These are phyloP conservation scores for Penicillium griseofulvum DNA, from an alignment of 2,329 filamentous ascomycete genomes.

Conservation along the genomic window DNA sequence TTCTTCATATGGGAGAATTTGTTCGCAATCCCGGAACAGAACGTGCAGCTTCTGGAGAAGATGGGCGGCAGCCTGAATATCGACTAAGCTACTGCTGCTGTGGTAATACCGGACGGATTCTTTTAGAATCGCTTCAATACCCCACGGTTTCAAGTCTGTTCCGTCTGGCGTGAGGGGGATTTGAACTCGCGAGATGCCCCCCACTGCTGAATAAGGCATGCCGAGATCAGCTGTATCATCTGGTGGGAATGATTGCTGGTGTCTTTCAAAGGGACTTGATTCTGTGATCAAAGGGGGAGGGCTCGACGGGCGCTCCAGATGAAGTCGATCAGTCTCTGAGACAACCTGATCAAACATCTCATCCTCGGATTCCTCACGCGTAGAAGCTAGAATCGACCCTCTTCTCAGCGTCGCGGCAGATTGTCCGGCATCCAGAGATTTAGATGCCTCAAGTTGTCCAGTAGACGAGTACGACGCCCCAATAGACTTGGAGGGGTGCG, in stretches of 20 bases:
- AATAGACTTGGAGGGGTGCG: constrained; percentile 52
- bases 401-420: constrained; percentile 9
- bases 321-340: constrained; percentile 25
- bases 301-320: constrained; percentile 47
- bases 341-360: constrained; percentile 28
- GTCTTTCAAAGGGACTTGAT: constrained; percentile 28
- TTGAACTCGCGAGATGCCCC: constrained; percentile 23
- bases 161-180: constrained; percentile 35
- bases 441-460: constrained; percentile 25
- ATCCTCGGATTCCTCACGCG: constrained; percentile 21
- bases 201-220: constrained; percentile 8
- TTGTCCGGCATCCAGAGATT: constrained; percentile 21
- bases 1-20: constrained; percentile 45
- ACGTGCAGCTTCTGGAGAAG: constrained; percentile 41
- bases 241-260: constrained; percentile 5
- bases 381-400: constrained; percentile 19
- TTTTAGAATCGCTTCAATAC: constrained; percentile 37
- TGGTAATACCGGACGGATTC: constrained; percentile 43
- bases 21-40: constrained; percentile 38
- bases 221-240: neutral
- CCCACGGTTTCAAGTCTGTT: constrained; percentile 39
- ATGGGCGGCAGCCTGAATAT: constrained; percentile 43
- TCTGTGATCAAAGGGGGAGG: constrained; percentile 39
- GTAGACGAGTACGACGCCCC: constrained; percentile 50
- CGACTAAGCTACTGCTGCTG: constrained; percentile 35